phyloP scores from a whole-genome alignment of 78 protist species.

The Planoprotostelium fungivorum region DNA sequence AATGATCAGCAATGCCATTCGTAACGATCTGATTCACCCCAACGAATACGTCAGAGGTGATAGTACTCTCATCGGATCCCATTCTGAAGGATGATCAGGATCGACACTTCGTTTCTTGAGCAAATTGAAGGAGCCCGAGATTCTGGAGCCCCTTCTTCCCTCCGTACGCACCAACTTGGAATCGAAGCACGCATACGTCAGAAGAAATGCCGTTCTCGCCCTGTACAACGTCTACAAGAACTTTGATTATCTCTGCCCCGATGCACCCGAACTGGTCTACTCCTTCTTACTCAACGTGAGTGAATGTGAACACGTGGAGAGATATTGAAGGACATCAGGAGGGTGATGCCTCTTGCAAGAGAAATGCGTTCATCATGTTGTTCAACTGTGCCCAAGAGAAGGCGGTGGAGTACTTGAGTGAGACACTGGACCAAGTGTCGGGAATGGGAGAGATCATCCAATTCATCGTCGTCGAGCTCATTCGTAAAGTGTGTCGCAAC shows the following conservation, averaged over 20 bases:
- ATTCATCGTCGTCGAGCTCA: conserved; percentile 86
- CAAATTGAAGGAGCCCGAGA: conserved; percentile 85
- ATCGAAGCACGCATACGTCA: conserved; percentile 70
- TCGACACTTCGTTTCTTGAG: conserved; percentile 91
- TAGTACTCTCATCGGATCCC: conserved; percentile 10
- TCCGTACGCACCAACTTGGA: conserved; percentile 79
- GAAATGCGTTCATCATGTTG: conserved; percentile 96
- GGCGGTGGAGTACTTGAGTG: conserved; percentile 78
- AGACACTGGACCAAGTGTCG: conserved; percentile 58
- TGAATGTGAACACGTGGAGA: not conserved
- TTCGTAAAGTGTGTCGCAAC: conserved; percentile 70
- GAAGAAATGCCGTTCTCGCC: conserved; percentile 93
- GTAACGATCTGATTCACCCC: conserved; percentile 83
- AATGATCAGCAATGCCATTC: conserved; percentile 43
- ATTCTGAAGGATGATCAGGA: not conserved
- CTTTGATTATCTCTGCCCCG: conserved; percentile 81
- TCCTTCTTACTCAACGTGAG: conserved; percentile 49
- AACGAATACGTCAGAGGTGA: conserved; percentile 92
- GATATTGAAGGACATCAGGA: conserved; percentile 28
- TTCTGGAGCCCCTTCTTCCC: conserved; percentile 86
- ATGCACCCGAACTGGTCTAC: conserved; percentile 90
- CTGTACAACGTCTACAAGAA: conserved; percentile 62
- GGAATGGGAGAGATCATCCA: conserved; percentile 85
- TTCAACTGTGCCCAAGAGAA: conserved; percentile 77
- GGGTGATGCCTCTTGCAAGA: conserved; percentile 78